phyloP scores from a whole-genome alignment of 148 eudicot species.

The Vaccinium vitisidaea region DNA sequence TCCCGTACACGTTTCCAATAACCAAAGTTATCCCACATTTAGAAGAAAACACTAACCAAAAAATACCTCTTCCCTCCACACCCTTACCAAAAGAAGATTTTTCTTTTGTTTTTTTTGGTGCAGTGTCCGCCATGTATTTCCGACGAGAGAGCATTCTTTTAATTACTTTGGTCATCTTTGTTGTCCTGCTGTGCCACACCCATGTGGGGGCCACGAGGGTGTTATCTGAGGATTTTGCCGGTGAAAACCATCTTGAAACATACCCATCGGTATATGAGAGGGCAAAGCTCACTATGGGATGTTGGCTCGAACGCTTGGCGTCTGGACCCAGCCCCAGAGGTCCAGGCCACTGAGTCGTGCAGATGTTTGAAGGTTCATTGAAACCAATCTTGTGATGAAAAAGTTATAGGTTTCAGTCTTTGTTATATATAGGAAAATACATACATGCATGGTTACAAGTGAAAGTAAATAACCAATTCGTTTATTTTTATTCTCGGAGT shows the following conservation, averaged over 20 bases:
- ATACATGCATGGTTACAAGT: neutral
- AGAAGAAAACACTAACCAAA: neutral
- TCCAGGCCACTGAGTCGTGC: neutral
- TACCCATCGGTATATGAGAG: slow-evolving; percentile 6
- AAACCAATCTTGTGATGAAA: neutral
- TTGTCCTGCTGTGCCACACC: neutral
- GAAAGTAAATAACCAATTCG: neutral
- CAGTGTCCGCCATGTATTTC: neutral
- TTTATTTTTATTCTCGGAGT: neutral
- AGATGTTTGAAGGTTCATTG: neutral
- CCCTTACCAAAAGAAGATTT: neutral
- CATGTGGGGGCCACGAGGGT: slow-evolving; percentile 11
- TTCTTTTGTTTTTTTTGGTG: neutral
- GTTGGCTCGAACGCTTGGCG: slow-evolving; percentile 15
- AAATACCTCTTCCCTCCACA: neutral
- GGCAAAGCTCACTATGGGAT: slow-evolving; percentile 12
- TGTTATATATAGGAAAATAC: neutral
- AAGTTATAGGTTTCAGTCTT: neutral
- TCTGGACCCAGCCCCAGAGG: slow-evolving; percentile 24
- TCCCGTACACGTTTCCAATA: neutral
- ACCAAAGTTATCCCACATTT: neutral
- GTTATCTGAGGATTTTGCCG: slow-evolving; percentile 15
- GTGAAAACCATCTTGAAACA: slow-evolving; percentile 4
- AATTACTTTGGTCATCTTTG: neutral
- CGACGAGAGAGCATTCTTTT: slow-evolving; percentile 5